Percentiles rank a stretch among this genome's conserved stretches.
phyloP scores from a whole-genome alignment of 2,329 filamentous ascomycete genomes.

The Microascus cirrosus region DNA sequence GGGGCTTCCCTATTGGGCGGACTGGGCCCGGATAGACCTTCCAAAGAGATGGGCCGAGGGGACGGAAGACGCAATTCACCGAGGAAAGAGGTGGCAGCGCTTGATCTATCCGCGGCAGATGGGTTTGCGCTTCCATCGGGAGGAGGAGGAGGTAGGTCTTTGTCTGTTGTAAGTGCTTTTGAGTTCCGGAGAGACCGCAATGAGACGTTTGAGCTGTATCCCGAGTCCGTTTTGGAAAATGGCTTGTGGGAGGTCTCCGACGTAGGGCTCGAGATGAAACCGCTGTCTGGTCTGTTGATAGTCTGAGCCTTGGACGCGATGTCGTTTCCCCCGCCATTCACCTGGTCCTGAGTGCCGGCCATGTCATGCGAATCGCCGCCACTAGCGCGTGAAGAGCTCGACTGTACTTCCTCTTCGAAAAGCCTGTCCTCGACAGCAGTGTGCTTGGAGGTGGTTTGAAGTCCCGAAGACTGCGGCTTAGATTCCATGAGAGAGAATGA shows the following conservation, averaged over 20 bases:
- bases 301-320: constrained; percentile 1
- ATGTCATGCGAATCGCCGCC: not conserved
- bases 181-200: constrained; percentile 36
- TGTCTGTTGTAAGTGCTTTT: constrained; percentile 14
- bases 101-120: not conserved
- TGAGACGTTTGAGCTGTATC: constrained; percentile 50
- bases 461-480: constrained; percentile 16
- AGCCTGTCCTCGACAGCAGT: constrained; percentile 35
- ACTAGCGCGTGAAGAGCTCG: not conserved
- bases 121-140: not conserved
- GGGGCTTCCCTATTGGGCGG: constrained; percentile 10
- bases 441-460: constrained; percentile 35
- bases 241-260: constrained; percentile 29
- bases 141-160: constrained; percentile 8
- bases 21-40: not conserved
- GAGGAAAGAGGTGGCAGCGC: not conserved
- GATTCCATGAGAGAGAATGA: constrained; percentile 22
- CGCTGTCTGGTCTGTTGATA: constrained; percentile 30
- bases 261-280: constrained; percentile 32
- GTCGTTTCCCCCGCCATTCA: not conserved
- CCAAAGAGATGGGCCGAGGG: constrained; percentile 1
- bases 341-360: not conserved
- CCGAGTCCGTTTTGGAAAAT: constrained; percentile 45
- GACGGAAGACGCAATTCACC: constrained; percentile 4
- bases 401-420: constrained; percentile 25